Evolutionary conservation across 2,329 filamentous ascomycete genomes (phyloP).

Genomic region (Ophiognomonia clavigignenti-juglandacearum): DNA sequence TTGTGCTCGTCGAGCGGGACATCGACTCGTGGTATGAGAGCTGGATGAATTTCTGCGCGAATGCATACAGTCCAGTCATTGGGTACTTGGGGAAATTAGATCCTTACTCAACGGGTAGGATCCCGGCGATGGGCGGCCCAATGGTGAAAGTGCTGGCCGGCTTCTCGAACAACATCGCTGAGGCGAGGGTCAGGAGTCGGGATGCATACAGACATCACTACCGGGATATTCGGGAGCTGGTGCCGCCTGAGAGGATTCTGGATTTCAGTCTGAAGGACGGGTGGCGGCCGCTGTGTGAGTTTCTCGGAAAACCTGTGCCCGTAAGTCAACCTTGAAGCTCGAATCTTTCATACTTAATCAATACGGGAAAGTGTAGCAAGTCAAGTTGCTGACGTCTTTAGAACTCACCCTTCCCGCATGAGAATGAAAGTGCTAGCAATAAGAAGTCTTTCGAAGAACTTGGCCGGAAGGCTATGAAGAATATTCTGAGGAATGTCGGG

Average conservation of each 20-base stretch:
- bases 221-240: neutral
- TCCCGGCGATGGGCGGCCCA: neutral
- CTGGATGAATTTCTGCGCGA: neutral
- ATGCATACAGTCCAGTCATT: neutral
- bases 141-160: neutral
- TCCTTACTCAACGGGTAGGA: neutral
- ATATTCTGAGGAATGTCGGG: neutral
- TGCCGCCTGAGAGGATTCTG: neutral
- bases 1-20: constrained; percentile 37
- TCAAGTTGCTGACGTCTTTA: neutral
- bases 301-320: neutral
- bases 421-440: neutral
- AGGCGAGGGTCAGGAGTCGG: neutral
- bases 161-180: neutral
- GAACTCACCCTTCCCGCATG: neutral
- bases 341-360: neutral
- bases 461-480: neutral
- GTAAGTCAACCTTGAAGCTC: too few species aligned
- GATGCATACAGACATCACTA: neutral
- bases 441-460: neutral
- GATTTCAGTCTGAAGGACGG: neutral
- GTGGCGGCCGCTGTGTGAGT: neutral
- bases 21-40: constrained; percentile 30
- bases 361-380: neutral
- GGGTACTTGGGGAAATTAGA: neutral